Base-by-base conservation (phyloP, 495 filamentous ascomycete species). In the Neurospora tetrasperma region DNA sequence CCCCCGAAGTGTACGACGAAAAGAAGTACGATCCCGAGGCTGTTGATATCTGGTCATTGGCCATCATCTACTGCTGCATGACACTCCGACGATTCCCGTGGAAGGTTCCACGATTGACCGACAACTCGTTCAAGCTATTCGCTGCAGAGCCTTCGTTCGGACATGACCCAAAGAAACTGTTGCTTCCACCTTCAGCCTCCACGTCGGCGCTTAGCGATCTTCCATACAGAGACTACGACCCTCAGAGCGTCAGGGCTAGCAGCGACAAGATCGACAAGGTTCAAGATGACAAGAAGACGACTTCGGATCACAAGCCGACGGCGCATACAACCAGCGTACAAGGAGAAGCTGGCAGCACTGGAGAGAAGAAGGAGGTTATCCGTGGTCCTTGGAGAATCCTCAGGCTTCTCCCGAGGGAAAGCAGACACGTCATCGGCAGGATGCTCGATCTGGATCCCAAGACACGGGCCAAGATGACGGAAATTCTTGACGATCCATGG, bases 21-120 rank as follows among this genome's bases (percentile, higher is more conserved):
- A 88, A 91, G 75, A 96, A 94, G 79, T 99, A 99, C 81, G 94
- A 99, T 76, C 95, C 96, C 5, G 92, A 93, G 75, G 93, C 93
- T 18, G 91, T 94, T 12, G 96, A 99, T 85, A 91, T 99, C 74
- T 99, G 96, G 96, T 99, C 96, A 27, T 85, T 99, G 48, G 96
- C 96, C 35, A 98, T 99, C 78, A 98, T 99, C 72, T 98, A 96
- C 83, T 98, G 96, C 80, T 99, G 96, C 85, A 99, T 99, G 96
- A 94, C 93, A 31, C 87, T 99, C 42, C 87, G 96, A 43, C 87
- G 96, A 18, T 99, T 98, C 79, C 96, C 96, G 0, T 99, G 96
- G 96, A 99, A 99, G 84, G 90, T 94, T 42, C 96, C 96, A 23
- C 89, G 95, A 42, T 84, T 94, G 77, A 92, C 90, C 12, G 96